These are phyloP conservation scores for Pleurotus cornucopiae DNA, from an alignment of 768 basidiomycete genomes.

Conservation along the genomic window DNA sequence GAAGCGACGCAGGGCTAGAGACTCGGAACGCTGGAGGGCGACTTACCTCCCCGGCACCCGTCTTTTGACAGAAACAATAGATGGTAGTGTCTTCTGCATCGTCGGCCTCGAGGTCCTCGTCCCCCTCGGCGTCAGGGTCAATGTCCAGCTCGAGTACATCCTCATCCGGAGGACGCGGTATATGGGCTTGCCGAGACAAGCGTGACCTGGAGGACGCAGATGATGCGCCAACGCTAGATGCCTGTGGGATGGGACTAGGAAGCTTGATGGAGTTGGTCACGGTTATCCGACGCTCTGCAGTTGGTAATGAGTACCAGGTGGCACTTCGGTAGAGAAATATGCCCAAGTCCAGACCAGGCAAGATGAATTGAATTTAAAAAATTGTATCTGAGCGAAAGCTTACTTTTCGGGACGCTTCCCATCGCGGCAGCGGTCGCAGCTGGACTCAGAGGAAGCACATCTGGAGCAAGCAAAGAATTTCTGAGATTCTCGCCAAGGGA, in stretches of 20 bases:
- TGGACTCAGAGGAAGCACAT: constrained; percentile 5
- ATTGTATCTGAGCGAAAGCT: constrained; percentile 6
- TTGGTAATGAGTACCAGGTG: constrained; percentile 1
- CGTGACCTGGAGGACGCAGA: constrained; percentile 26
- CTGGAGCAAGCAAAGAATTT: background rate
- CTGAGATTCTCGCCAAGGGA: constrained; percentile 5
- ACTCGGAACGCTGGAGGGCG: background rate
- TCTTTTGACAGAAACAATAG: constrained; percentile 40
- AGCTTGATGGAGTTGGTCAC: constrained; percentile 33
- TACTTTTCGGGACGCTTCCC: constrained; percentile 2
- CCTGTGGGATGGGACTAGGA: constrained; percentile 24
- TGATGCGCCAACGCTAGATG: constrained; percentile 10
- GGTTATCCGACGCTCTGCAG: constrained; percentile 29
- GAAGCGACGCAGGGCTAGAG: background rate
- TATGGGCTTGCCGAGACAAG: constrained; percentile 29
- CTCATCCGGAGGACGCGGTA: constrained; percentile 2
- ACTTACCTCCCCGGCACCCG: constrained; percentile 37
- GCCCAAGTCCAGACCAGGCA: too few relatives aligned
- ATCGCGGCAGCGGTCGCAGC: constrained; percentile 3
- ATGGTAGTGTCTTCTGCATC: constrained; percentile 28
- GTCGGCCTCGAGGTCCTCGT: constrained; percentile 19
- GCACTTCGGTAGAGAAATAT: background rate
- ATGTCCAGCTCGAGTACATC: constrained; percentile 14
- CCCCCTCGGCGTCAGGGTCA: constrained; percentile 13
- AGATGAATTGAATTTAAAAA: too few relatives aligned